Conservation (phyloP, 1,284 basidiomycete genomes). For the Fistulinella staudtii region DNA sequence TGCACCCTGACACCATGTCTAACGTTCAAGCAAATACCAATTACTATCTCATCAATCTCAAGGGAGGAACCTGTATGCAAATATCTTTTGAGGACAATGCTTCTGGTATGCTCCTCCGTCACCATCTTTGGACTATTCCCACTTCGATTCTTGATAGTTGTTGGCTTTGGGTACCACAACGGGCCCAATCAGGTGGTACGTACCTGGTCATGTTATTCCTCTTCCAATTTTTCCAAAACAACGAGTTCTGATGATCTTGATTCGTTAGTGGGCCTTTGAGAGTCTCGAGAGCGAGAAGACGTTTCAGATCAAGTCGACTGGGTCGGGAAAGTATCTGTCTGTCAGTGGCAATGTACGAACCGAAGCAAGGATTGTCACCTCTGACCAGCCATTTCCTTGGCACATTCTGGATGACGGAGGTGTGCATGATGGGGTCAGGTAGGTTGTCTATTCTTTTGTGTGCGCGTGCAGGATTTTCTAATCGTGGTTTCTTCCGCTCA, state of each 20-base stretch:
- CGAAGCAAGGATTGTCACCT: slow-evolving; percentile 31
- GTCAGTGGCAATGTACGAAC: slow-evolving; percentile 26
- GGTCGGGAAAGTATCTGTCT: slow-evolving; percentile 40
- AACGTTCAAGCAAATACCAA: slow-evolving; percentile 12
- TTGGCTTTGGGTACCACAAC: slow-evolving; percentile 44
- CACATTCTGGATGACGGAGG: slow-evolving; percentile 34
- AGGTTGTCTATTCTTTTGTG: neutral
- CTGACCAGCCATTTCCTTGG: slow-evolving; percentile 39
- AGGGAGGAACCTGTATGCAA: slow-evolving; percentile 48
- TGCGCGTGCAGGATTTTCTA: too few relatives aligned
- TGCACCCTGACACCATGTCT: too few relatives aligned
- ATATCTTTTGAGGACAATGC: slow-evolving; percentile 48
- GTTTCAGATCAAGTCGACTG: slow-evolving; percentile 42
- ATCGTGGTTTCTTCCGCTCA: too few relatives aligned
- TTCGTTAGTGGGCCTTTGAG: slow-evolving; percentile 44
- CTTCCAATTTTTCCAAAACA: too few relatives aligned
- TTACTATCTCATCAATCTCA: slow-evolving; percentile 43
- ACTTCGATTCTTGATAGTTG: slow-evolving; percentile 36
- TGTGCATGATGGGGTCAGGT: slow-evolving; percentile 17
- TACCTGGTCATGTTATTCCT: too few relatives aligned
- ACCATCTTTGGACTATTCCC: neutral
- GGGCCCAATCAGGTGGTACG: slow-evolving; percentile 49
- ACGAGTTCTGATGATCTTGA: neutral
- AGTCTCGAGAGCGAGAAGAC: slow-evolving; percentile 25
- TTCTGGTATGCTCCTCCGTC: slow-evolving; percentile 33